Base-by-base conservation (phyloP, 352 stramenopile genomes). In the Globisporangium spinosum region DNA sequence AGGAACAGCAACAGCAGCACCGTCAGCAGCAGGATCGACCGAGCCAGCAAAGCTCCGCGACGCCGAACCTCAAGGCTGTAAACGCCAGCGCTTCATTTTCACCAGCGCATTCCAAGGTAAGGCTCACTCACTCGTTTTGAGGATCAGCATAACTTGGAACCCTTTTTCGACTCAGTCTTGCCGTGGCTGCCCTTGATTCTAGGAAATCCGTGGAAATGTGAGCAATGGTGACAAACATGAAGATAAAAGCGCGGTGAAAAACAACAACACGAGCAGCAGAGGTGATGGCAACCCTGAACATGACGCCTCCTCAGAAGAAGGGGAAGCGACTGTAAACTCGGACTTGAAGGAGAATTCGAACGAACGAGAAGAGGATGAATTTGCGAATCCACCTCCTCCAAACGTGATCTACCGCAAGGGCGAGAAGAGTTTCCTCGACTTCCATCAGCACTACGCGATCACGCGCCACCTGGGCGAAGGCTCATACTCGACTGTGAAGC, bases 401-500 rank as follows among this genome's bases (percentile, higher is more conserved):
- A 78, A 66, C 10, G 76, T 88, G 65, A 81, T 77, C 45, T 85
- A 87, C 61, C 82, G 80, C n/a, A 87, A 89, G 64, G 85, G 80
- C 25, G 83, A 93, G 53, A 91, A 91, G 74, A 90, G 80, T 58
- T 92, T 90, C 51, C 60, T 94, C n/a, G 83, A 89, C 47, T 95
- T 95, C 60, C 82, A 94, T 58, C 83, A 93, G 56, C 81, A 89
- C 68, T 95, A 94, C 62, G 75, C 82, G 35, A 91, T 95, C 70
- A 87, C 82, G 23, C 73, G 82, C 35, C 83, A 95, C 68, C 65
- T 95, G 15, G 87, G 87, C n/a, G 85, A 94, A 73, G 87, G 87
- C 35, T 95, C 87, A 66, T 95, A 95, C 76, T 95, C 87, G 70
- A 92, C 84, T 0, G 87, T 95, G 20, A 95, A 95, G 77, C 83